phyloP scores from a whole-genome alignment of 495 filamentous ascomycete species.

The Corynascus novoguineensis region DNA sequence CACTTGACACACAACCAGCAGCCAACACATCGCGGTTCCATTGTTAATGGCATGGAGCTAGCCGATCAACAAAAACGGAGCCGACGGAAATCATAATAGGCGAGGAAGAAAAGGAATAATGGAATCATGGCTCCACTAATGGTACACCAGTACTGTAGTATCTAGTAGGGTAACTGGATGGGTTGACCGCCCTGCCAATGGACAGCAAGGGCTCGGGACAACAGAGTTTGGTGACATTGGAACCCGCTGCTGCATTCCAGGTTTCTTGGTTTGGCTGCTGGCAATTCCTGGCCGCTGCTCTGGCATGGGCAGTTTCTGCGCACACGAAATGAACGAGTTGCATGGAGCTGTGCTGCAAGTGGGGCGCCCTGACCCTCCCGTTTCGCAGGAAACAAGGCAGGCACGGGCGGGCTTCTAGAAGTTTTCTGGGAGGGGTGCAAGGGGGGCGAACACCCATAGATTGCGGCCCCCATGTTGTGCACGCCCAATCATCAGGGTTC shows the following conservation, averaged over 20 bases:
- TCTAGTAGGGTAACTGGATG: no score
- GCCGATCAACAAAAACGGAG: not conserved
- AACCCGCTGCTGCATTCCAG: not conserved
- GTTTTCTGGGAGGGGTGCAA: not conserved
- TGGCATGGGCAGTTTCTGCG: not conserved
- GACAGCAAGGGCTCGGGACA: not conserved
- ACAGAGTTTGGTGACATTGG: not conserved
- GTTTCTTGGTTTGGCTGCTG: not conserved
- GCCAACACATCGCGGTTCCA: no score
- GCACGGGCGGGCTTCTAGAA: constrained; percentile 16
- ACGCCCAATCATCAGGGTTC: constrained; percentile 3
- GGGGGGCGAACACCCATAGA: not conserved
- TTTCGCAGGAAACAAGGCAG: not conserved
- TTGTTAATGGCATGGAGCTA: not conserved
- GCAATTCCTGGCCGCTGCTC: not conserved
- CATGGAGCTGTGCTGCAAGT: not conserved
- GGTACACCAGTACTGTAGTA: no score
- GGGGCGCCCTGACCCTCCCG: constrained; percentile 2
- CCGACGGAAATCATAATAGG: not conserved
- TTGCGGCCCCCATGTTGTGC: not conserved
- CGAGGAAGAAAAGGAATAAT: not conserved
- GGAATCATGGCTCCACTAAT: no score
- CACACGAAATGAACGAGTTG: constrained; percentile 4
- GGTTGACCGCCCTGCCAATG: not conserved
- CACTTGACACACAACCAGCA: no score